These are phyloP conservation scores for Xylaria multiplex DNA, from an alignment of 2,329 filamentous ascomycete genomes.

Conservation along the genomic window DNA sequence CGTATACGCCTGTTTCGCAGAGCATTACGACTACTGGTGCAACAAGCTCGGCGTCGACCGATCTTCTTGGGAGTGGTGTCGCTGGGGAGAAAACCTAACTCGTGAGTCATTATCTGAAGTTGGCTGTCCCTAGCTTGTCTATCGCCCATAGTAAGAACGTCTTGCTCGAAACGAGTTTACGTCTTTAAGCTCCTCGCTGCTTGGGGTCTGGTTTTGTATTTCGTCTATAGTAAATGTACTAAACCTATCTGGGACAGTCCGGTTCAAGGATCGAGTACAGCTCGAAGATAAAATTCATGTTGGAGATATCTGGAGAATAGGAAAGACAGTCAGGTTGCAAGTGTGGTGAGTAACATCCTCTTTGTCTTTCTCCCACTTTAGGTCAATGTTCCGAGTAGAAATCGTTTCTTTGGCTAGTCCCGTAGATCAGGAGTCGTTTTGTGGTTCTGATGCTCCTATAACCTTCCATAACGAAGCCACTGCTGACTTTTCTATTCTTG, in stretches of 20 bases:
- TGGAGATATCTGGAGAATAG: conserved; percentile 42
- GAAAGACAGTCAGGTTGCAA: conserved; percentile 38
- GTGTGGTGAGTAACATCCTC: conserved; percentile 30
- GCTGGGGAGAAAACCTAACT: conserved; percentile 44
- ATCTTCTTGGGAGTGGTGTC: conserved; percentile 41
- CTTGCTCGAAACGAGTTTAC: neutral
- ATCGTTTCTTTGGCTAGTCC: too few relatives aligned
- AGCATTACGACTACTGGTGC: conserved; percentile 45
- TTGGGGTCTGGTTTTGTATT: neutral
- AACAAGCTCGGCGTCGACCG: conserved; percentile 38
- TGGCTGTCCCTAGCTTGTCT: neutral
- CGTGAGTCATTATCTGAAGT: conserved; percentile 16
- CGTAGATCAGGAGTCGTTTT: neutral
- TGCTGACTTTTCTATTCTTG: neutral
- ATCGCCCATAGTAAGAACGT: neutral
- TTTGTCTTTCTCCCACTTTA: neutral
- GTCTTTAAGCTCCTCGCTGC: neutral
- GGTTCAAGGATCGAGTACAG: conserved; percentile 27
- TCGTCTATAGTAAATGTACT: neutral
- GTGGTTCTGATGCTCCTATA: neutral
- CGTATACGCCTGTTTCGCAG: conserved; percentile 42
- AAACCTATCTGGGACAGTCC: conserved; percentile 17
- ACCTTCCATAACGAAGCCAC: neutral
- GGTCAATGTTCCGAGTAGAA: neutral
- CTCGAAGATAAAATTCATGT: conserved; percentile 41